Base-by-base conservation (phyloP, 2,329 filamentous ascomycete species). In the Colletotrichum sp. region DNA sequence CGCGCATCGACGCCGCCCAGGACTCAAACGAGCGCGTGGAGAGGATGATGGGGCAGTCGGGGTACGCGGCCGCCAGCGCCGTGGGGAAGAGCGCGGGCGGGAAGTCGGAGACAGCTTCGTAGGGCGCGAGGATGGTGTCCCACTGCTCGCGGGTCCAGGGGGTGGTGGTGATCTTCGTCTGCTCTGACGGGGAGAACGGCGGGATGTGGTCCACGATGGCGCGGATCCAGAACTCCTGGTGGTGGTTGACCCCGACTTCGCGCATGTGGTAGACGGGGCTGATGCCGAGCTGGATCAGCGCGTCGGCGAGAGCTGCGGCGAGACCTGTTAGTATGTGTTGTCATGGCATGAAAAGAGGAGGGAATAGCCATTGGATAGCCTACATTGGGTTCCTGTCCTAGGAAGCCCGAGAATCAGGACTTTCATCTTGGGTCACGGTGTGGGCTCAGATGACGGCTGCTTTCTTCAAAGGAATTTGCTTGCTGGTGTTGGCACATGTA, bases 31-130 rank as follows among this genome's bases (percentile, higher is more conserved):
- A 87, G 26, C 91, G 87, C 43, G 87, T 90, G 4, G 90, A 91
- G 73, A 93, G 83, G 62, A 93, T 89, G 76, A 93, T 86, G 82
- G 91, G 91, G 18, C 91, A 91, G 67, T 92, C 89, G 6, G 91
- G 91, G 80, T 93, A 93, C 15, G 91, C 90, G 76, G 89, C 87
- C 60, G 92, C 89, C 60, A 93, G 85, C 80, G 93, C 91, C 78
- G 89, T 87, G 15, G 89, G 88, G 80, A 93, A 83, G 56, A 83
- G 80, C 68, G 81, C 77, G 16, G 80, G 78, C 8, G 82, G 82
- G 66, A 81, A 83, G 75, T 83, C 82, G 56, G 82, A 78, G 12
- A 72, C 62, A 4, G 68, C 69, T 28, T 12, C 30, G 62, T 81
- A 83, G 28, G 81, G 70, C 5, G 81, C 82, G n/a, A 85, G 79